These are phyloP conservation scores for Otatea glauca DNA, from an alignment of 176 grass and related monocot genomes.

Conservation along the genomic window DNA sequence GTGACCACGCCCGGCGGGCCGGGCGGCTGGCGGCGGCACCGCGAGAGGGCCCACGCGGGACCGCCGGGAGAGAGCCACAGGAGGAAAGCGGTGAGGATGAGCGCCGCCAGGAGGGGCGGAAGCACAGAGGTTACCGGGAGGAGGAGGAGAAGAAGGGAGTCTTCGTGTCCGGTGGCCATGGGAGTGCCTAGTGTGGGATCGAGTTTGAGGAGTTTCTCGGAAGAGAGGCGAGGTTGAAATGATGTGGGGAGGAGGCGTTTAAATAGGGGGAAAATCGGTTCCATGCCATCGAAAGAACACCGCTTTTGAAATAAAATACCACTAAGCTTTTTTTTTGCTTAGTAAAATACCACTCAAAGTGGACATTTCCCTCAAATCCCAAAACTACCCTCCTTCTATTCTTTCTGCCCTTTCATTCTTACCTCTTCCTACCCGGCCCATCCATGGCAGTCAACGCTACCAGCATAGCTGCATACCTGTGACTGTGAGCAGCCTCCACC, in stretches of 20 bases:
- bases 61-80: constrained; percentile 62
- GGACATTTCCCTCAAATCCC: too few species aligned
- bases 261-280: background rate
- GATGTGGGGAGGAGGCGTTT: constrained; percentile 7
- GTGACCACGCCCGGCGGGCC: constrained; percentile 45
- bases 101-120: constrained; percentile 27
- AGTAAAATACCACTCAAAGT: too few species aligned
- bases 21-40: constrained; percentile 26
- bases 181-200: background rate
- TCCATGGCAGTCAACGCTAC: too few species aligned
- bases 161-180: constrained; percentile 31
- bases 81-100: constrained; percentile 43
- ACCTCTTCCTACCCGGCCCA: too few species aligned
- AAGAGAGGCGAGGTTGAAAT: background rate
- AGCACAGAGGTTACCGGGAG: constrained; percentile 30
- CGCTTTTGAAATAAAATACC: too few species aligned
- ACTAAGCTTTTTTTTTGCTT: too few species aligned
- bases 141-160: constrained; percentile 52
- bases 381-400: too few species aligned
- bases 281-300: too few species aligned
- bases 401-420: too few species aligned
- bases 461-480: too few species aligned
- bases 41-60: constrained; percentile 62
- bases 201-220: constrained; percentile 9
- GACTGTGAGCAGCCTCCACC: too few species aligned